A percentile compares a stretch with the other conserved stretches of the same genome.
These are phyloP conservation scores for Penicillium expansum DNA, from an alignment of 2,329 filamentous ascomycete species.

Conservation along the genomic window DNA sequence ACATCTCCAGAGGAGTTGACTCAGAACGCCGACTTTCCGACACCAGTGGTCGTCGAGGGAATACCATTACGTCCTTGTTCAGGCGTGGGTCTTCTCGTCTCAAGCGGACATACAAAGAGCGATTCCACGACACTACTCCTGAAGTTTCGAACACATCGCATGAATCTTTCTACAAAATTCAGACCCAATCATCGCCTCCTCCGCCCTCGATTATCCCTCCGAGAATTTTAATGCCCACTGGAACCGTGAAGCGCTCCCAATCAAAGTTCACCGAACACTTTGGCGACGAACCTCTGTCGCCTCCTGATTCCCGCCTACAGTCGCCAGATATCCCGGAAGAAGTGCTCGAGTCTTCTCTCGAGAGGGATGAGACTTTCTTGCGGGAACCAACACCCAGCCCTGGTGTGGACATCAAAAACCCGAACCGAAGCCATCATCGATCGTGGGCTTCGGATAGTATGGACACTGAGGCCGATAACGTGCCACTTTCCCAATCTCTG, in stretches of 20 bases:
- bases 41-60: constrained; percentile 45
- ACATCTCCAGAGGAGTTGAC: constrained; percentile 54
- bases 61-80: constrained; percentile 71
- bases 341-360: constrained; percentile 20
- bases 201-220: constrained; percentile 34
- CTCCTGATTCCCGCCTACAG: constrained; percentile 75
- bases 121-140: constrained; percentile 56
- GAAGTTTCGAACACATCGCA: constrained; percentile 92
- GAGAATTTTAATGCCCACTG: constrained; percentile 48
- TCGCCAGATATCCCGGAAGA: constrained; percentile 64
- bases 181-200: constrained; percentile 48
- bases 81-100: constrained; percentile 59
- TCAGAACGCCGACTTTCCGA: constrained; percentile 56
- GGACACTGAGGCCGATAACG: constrained; percentile 50
- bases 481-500: constrained; percentile 71
- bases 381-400: constrained; percentile 27
- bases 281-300: constrained; percentile 81
- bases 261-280: constrained; percentile 92
- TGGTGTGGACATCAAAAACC: constrained; percentile 31
- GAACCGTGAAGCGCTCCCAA: constrained; percentile 72
- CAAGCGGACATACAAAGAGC: constrained; percentile 54
- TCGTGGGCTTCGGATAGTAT: constrained; percentile 45
- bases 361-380: constrained; percentile 23
- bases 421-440: constrained; percentile 29
- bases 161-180: constrained; percentile 71